Conservation (phyloP, 2,329 filamentous ascomycete genomes). For the Xylariaceae sp. region DNA sequence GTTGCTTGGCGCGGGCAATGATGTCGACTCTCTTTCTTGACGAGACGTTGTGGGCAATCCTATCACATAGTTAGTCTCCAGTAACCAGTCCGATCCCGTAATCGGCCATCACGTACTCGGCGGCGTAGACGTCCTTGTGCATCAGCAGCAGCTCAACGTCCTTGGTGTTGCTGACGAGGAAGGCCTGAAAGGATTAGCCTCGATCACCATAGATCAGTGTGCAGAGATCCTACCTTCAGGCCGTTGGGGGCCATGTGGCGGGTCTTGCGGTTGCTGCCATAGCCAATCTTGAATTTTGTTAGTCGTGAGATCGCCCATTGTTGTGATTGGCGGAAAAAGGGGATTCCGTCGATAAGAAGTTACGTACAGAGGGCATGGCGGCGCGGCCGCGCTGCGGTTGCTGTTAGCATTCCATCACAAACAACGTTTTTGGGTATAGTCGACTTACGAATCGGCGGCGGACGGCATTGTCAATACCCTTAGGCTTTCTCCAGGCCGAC, state of each 20-base stretch:
- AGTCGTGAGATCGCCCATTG: slow-evolving; percentile 5
- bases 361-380: slow-evolving; percentile 95
- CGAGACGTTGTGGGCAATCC: slow-evolving; percentile 96
- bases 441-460: slow-evolving; percentile 74
- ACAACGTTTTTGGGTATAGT: background rate
- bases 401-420: slow-evolving; percentile 6
- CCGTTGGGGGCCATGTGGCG: slow-evolving; percentile 97
- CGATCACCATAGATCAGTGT: background rate
- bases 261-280: slow-evolving; percentile 99
- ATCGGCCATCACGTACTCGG: slow-evolving; percentile 66
- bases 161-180: slow-evolving; percentile 94
- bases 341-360: background rate
- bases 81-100: background rate
- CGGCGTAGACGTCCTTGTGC: slow-evolving; percentile 99
- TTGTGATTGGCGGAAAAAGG: background rate
- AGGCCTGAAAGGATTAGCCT: slow-evolving; percentile 46
- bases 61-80: slow-evolving; percentile 43
- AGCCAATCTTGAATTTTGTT: slow-evolving; percentile 70
- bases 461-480: slow-evolving; percentile 99
- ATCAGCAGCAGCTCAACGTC: slow-evolving; percentile 98
- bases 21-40: slow-evolving; percentile 99
- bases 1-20: slow-evolving; percentile 91
- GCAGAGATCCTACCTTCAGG: slow-evolving; percentile 62
- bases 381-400: slow-evolving; percentile 64
- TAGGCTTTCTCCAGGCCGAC: slow-evolving; percentile 89